A percentile compares a stretch with the other conserved stretches of the same genome.
Evolutionary conservation across 768 basidiomycete genomes (phyloP).

Genomic region (Lactarius akahatsu): DNA sequence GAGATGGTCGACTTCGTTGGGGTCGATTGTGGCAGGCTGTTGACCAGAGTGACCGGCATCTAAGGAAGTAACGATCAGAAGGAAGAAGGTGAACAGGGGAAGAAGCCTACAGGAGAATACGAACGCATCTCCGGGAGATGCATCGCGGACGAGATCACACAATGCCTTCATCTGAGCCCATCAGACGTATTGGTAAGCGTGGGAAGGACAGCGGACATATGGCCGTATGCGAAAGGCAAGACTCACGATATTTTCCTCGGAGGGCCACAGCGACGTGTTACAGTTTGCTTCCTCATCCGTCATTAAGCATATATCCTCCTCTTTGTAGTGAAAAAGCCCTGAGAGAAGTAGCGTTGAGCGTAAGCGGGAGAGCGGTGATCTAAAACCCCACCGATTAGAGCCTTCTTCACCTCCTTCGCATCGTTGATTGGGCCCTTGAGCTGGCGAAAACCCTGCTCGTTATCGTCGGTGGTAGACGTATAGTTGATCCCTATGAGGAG

Average conservation of each 20-base stretch:
- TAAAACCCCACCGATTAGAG: conserved; percentile 17
- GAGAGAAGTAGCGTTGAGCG: neutral
- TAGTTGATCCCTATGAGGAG: conserved; percentile 20
- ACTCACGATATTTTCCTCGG: conserved; percentile 25
- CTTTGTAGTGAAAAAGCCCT: conserved; percentile 13
- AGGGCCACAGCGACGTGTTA: conserved; percentile 14
- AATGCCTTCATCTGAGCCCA: conserved; percentile 25
- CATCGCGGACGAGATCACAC: conserved; percentile 19
- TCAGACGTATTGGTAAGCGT: neutral
- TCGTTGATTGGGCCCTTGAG: conserved; percentile 19
- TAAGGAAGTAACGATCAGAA: neutral
- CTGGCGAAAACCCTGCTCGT: neutral
- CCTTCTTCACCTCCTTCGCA: conserved; percentile 10
- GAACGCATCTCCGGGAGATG: conserved; percentile 24
- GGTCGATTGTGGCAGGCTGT: neutral
- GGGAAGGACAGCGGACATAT: neutral
- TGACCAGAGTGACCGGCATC: conserved; percentile 21
- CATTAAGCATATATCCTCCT: conserved; percentile 22
- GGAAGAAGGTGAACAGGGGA: neutral
- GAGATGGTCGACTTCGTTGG: conserved; percentile 1
- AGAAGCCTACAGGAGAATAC: conserved; percentile 28
- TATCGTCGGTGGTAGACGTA: neutral
- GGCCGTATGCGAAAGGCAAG: neutral
- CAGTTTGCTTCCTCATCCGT: conserved; percentile 20
- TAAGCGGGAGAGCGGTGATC: neutral